Base-by-base conservation (phyloP, 2,329 filamentous ascomycete genomes). In the Botrytis fragariae region DNA sequence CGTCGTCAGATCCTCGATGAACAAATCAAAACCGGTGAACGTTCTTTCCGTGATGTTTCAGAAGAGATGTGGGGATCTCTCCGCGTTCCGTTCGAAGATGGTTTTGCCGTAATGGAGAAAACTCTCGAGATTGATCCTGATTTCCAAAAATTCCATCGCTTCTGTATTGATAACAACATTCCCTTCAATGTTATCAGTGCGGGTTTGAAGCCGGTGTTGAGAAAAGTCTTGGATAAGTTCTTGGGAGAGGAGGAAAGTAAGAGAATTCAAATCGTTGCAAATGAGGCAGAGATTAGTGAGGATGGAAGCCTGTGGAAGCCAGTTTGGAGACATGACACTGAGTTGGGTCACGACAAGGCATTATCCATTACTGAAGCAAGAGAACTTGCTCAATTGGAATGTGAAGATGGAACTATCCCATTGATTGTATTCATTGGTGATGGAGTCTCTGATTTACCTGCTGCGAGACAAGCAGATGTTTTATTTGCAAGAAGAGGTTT, bases 11-110 rank as follows among this genome's bases (percentile, higher is more conserved):
- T 86, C 59, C 86, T 92, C 69, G 90, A 92, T 74, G 83, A 87
- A 74, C 88, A 92, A 77, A 90, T 92, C 81, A 88, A 90, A 78
- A 85, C 82, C 6, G 90, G 90, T 79, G 87, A 90, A 79, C 86
- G 90, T 22, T 89, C 88, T 0, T 92, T 92, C 84, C 85, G 89
- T 69, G 90, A 92, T 6, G 89, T 90, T n/a, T 91, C 89, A 0
- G 90, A 92, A 76, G 90, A 92, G 80, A 91, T 92, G 87, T 92
- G 90, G 89, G 88, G 87, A 12, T 91, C 89, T 0, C 83, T 92
- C 14, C 85, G 88, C 74, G 86, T 92, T 0, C 89, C 90, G 2
- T 92, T 92, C 78, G 90, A 91, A 37, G 87, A 91, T 75, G 90
- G 90, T 22, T 92, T 92, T 82, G 84, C 87, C 72, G 84, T 91